These are phyloP conservation scores for Trichoderma asperelloides DNA, from an alignment of 495 filamentous ascomycete species.

Conservation along the genomic window DNA sequence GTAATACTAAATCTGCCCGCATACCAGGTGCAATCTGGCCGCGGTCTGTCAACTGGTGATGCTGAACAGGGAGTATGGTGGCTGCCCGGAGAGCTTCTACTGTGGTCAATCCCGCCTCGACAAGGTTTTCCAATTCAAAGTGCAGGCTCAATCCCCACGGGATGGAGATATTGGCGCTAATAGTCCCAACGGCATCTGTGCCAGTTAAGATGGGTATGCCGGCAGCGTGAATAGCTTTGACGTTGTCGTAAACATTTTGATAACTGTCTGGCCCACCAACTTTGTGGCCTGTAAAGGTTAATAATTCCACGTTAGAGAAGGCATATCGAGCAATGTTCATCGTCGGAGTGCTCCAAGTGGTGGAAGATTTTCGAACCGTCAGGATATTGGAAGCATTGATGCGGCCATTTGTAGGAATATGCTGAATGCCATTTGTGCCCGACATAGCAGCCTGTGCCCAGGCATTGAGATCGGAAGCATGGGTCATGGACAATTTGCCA, in stretches of 20 bases:
- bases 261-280: constrained; percentile 13
- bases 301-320: constrained; percentile 16
- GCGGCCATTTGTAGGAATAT: constrained; percentile 24
- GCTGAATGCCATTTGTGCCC: constrained; percentile 24
- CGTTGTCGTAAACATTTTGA: constrained; percentile 17
- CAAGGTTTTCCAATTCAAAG: not conserved
- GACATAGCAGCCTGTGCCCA: constrained; percentile 21
- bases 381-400: constrained; percentile 13
- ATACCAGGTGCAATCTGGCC: constrained; percentile 27
- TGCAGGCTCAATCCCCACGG: not conserved
- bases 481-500: constrained; percentile 21
- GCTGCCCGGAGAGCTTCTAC: constrained; percentile 21
- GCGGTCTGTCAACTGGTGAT: constrained; percentile 19
- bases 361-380: constrained; percentile 9
- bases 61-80: constrained; percentile 8
- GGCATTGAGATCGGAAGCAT: constrained; percentile 18
- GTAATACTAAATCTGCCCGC: constrained; percentile 32
- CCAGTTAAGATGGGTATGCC: constrained; percentile 27
- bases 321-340: constrained; percentile 22
- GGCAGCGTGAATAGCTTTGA: constrained; percentile 19
- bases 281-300: constrained; percentile 14
- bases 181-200: constrained; percentile 24
- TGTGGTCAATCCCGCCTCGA: not conserved
- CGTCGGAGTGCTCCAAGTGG: constrained; percentile 20
- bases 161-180: constrained; percentile 4